Conservation (phyloP, 2,329 filamentous ascomycete genomes). For the Stenocarpella maydis region DNA sequence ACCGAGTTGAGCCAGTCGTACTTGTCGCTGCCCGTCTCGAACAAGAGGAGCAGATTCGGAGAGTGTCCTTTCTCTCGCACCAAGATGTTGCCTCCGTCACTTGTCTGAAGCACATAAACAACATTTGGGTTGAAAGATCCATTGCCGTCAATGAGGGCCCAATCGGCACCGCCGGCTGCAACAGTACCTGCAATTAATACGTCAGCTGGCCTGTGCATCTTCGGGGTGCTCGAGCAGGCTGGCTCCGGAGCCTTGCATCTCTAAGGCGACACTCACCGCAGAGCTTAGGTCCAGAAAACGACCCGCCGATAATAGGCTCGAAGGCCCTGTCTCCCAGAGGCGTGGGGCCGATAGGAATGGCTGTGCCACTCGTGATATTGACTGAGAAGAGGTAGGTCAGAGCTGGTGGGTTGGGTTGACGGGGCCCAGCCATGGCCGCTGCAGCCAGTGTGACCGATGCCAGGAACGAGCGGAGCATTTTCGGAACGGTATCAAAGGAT, state of each 20-base stretch:
- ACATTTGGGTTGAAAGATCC: slow-evolving; percentile 50
- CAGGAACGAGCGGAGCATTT: background rate
- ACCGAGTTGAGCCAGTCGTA: slow-evolving; percentile 50
- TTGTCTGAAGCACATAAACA: slow-evolving; percentile 49
- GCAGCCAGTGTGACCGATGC: slow-evolving; percentile 11
- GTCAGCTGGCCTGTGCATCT: background rate
- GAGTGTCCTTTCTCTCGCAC: slow-evolving; percentile 48
- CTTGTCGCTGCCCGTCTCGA: slow-evolving; percentile 46
- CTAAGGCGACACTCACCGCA: slow-evolving; percentile 34
- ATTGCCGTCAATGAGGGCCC: slow-evolving; percentile 47
- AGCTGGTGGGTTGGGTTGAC: background rate
- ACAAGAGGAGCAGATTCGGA: slow-evolving; percentile 46
- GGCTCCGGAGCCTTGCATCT: background rate
- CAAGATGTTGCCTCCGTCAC: slow-evolving; percentile 49
- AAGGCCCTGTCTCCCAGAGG: slow-evolving; percentile 41
- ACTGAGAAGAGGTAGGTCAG: slow-evolving; percentile 41
- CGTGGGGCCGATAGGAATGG: slow-evolving; percentile 39
- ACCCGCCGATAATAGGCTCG: slow-evolving; percentile 47
- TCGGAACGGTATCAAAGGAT: background rate
- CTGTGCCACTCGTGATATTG: slow-evolving; percentile 39
- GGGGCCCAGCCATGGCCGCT: background rate
- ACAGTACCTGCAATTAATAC: slow-evolving; percentile 40
- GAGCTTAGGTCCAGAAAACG: slow-evolving; percentile 47
- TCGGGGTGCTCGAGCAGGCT: background rate
- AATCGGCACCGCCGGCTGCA: slow-evolving; percentile 45